Conservation (phyloP, 257 asterid species). For the Ligustrum vulgare region DNA sequence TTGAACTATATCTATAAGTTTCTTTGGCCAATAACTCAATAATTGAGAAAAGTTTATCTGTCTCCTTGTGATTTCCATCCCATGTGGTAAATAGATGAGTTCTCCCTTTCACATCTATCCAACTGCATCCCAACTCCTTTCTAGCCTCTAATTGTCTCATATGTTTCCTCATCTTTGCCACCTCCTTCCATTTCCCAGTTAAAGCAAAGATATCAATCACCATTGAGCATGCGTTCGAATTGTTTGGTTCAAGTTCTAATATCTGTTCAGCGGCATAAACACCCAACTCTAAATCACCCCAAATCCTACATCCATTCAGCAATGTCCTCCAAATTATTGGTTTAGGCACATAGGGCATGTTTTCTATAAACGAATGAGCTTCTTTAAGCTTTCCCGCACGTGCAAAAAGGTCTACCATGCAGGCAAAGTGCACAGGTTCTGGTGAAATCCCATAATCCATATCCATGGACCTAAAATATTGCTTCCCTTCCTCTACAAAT, state of each 20-base stretch:
- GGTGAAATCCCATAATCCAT: constrained; percentile 40
- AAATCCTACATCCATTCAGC: constrained; percentile 39
- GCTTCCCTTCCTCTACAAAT: constrained; percentile 31
- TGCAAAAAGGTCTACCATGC: constrained; percentile 50
- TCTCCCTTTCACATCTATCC: constrained; percentile 42
- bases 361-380: constrained; percentile 33
- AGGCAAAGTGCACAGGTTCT: constrained; percentile 35
- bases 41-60: constrained; percentile 9
- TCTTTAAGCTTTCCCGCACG: constrained; percentile 51
- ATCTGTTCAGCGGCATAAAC: constrained; percentile 34
- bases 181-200: constrained; percentile 52
- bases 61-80: constrained; percentile 9
- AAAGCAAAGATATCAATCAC: constrained; percentile 39
- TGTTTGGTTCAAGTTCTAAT: constrained; percentile 40
- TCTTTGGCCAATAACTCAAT: constrained; percentile 21
- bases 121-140: constrained; percentile 50
- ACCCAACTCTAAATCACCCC: constrained; percentile 37
- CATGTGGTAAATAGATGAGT: constrained; percentile 20
- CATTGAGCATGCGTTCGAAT: constrained; percentile 34
- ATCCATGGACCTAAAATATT: constrained; percentile 39
- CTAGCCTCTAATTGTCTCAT: constrained; percentile 29
- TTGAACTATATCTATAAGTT: background rate
- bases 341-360: constrained; percentile 32
- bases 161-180: constrained; percentile 32
- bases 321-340: constrained; percentile 49